Base-by-base conservation (phyloP, 2,329 filamentous ascomycete genomes). In the Ophiostoma sp. region DNA sequence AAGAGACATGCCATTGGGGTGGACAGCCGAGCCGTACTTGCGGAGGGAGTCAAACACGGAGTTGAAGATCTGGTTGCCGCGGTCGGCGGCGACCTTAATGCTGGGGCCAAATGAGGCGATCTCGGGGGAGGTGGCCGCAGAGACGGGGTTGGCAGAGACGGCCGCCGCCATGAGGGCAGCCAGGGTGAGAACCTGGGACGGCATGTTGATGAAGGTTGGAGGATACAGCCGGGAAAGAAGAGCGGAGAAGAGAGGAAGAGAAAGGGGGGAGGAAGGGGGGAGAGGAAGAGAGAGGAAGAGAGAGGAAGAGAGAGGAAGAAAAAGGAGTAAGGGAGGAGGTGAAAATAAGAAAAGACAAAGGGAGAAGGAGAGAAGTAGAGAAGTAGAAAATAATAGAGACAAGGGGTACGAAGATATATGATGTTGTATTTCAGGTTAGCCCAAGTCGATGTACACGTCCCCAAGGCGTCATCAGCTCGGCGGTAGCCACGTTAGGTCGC, bases 1-100 rank as follows among this genome's bases (percentile, higher is more conserved):
- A 72, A 90, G 83, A 1, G 87, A 86, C 82, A 93, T 88, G 67
- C 90, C 90, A 74, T 93, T 93, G 76, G 92, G 89, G 68, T 90
- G 83, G 4, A 91, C 74, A 0, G 88, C 87, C 0, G 87, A 89
- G 1, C 88, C 89, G 84, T 87, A 92, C 79, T 92, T 88, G 45
- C 89, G 82, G 80, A 72, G 68, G 5, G 71, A 68, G 40, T 72
- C 71, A 38, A 69, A 68, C 14, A 71, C 78, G 2, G 85, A 80
- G 72, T 88, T 88, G 81, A 89, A 89, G 68, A 89, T 82, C 67
- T 84, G 80, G 71, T 83, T 67, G n/a, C 68, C 71, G 65, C 70
- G 68, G 47, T 67, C 52, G 14, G 66, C 64, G 14, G 71, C 71
- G 1, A 55, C 64, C 7, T 71, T 62, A 5, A 16, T 60, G 66